Base-by-base conservation (phyloP, 768 basidiomycete genomes). In the Amanita fuliginea region DNA sequence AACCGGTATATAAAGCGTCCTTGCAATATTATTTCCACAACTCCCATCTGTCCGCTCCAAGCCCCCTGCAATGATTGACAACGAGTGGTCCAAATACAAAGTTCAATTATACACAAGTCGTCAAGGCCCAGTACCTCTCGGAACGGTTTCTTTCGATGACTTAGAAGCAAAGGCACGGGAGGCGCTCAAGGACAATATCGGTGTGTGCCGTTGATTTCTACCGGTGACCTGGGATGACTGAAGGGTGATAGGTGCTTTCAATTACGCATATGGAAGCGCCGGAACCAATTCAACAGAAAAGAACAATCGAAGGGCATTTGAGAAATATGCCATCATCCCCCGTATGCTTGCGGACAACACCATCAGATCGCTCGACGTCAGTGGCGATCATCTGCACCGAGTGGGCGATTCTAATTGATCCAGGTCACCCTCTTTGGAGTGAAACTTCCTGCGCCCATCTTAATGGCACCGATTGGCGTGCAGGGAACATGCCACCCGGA, bases 261-360 rank as follows among this genome's bases (percentile, higher is more conserved):
- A 78, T 66, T 93, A 90, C 57, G 81, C 82, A 2, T 76, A 75
- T 49, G 86, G 86, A 36, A 86, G 78, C 53, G 89, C 90, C 8
- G 91, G 90, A 1, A 75, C 77, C 2, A 70, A 72, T 49, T 68
- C 73, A 24, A 93, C 91, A 1, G 76, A 84, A 59, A 67, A 61
- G 8, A 78, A 76, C 44, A 93, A 94, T 57, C 70, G 70, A 30
- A 71, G 66, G 35, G 81, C 78, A 2, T 72, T 91, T 47, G 68
- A 77, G 19, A 77, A 71, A 48, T 90, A 75, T 71, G 76, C 75
- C 32, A 84, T 94, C 60, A 68, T 92, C n/a, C 88, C 88, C 2
- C 76, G 82, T 5, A 87, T 89, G 86, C 74, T 90, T 28, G 71
- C 78, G 16, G 68, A 80, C 53, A 75, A 75, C 0, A 77, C 77